Percentiles rank a stretch among this genome's conserved stretches.
These are phyloP conservation scores for Copromyces sp. DNA, from an alignment of 495 filamentous ascomycete genomes.

Conservation along the genomic window DNA sequence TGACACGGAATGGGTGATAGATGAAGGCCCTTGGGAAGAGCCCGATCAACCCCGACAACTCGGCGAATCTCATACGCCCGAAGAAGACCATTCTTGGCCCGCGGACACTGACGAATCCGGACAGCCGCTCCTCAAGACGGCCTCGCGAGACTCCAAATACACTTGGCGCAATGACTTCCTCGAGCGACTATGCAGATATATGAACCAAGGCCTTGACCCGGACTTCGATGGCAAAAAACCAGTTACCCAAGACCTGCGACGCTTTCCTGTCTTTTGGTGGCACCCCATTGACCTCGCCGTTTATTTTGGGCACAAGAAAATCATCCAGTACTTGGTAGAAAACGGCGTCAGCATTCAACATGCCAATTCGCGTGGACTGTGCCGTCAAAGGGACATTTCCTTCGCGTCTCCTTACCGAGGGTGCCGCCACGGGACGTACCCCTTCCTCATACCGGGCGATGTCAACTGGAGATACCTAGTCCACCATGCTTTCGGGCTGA, in stretches of 20 bases:
- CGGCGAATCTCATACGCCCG: not conserved
- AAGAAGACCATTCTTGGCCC: not conserved
- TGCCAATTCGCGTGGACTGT: not conserved
- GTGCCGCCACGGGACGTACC: not conserved
- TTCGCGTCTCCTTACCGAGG: not conserved
- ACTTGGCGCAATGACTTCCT: not conserved
- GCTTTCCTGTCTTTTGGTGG: not conserved
- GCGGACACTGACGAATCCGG: not conserved
- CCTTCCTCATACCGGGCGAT: not conserved
- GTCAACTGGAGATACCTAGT: not conserved
- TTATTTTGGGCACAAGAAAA: not conserved
- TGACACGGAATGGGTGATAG: not conserved
- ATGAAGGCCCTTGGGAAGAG: not conserved
- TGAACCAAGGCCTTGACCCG: not conserved
- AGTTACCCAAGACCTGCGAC: not conserved
- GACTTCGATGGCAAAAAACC: not conserved
- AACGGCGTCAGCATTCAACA: not conserved
- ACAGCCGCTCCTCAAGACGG: not conserved
- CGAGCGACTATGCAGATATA: too few relatives aligned
- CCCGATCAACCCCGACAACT: not conserved
- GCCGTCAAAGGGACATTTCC: not conserved
- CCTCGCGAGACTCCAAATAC: not conserved
- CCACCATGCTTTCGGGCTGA: not conserved
- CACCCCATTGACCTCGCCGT: constrained; percentile 1
- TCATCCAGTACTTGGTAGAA: not conserved